Evolutionary conservation across 2,329 filamentous ascomycete species (phyloP).

Genomic region (Parafenestella ontariensis): DNA sequence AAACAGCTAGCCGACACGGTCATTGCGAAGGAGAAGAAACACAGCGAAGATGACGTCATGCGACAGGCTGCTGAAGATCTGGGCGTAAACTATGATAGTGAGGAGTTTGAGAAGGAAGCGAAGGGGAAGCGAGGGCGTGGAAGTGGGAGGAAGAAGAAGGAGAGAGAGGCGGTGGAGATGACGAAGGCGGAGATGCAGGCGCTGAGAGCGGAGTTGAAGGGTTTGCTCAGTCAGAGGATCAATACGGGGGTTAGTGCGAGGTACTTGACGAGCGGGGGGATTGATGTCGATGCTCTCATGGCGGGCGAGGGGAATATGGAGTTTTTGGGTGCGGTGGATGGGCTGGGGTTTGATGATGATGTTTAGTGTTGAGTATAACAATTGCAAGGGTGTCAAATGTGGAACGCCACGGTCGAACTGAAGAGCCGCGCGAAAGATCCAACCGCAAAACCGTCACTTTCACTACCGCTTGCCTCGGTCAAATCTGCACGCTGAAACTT

Average conservation of each 20-base stretch:
- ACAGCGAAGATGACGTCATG: slow-evolving; percentile 84
- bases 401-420: too few species aligned
- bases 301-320: slow-evolving; percentile 65
- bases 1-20: slow-evolving; percentile 84
- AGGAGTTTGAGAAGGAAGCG: slow-evolving; percentile 73
- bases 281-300: slow-evolving; percentile 80
- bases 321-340: slow-evolving; percentile 67
- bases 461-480: too few species aligned
- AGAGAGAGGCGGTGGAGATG: slow-evolving; percentile 71
- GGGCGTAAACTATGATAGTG: slow-evolving; percentile 90
- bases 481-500: too few species aligned
- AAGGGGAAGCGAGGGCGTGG: slow-evolving; percentile 68
- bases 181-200: slow-evolving; percentile 76
- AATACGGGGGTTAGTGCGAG: slow-evolving; percentile 88
- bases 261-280: slow-evolving; percentile 82
- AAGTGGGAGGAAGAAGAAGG: slow-evolving; percentile 74
- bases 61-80: slow-evolving; percentile 86
- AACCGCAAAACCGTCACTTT: too few species aligned
- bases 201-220: slow-evolving; percentile 74
- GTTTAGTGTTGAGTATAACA: background rate
- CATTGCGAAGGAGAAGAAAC: slow-evolving; percentile 86
- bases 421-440: too few species aligned
- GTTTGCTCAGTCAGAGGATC: slow-evolving; percentile 73
- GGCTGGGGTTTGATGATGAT: slow-evolving; percentile 50
- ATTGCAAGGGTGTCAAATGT: background rate